Evolutionary conservation across 257 asterid species (phyloP).

Genomic region (Ligustrum vulgare): DNA sequence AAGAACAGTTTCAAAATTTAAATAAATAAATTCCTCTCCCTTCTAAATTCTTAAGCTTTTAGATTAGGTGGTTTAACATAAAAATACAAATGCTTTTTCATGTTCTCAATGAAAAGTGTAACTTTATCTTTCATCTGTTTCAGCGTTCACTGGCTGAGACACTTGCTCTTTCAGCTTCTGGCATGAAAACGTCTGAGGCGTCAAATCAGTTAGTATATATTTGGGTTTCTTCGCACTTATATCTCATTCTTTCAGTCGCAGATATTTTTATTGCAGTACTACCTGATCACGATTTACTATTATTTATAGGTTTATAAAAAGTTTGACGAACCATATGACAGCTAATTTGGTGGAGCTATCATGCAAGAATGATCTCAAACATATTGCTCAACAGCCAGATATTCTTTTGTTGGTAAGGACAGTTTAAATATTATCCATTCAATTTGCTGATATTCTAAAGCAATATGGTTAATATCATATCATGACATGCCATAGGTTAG

Average conservation of each 20-base stretch:
- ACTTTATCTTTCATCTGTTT: constrained; percentile 19
- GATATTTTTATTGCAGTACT: constrained; percentile 25
- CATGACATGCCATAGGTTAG: constrained; percentile 58
- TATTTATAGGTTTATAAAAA: constrained; percentile 60
- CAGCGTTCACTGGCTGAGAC: constrained; percentile 98
- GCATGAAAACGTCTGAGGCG: constrained; percentile 60
- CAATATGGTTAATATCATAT: constrained; percentile 17
- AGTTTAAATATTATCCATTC: constrained; percentile 20
- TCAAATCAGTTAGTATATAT: constrained; percentile 62
- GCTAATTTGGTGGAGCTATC: constrained; percentile 72
- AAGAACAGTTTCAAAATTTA: not conserved
- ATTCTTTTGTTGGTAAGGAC: constrained; percentile 64
- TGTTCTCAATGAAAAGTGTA: constrained; percentile 10
- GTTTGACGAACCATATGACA: constrained; percentile 72
- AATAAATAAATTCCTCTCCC: not conserved
- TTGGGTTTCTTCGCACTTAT: constrained; percentile 10
- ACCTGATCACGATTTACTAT: constrained; percentile 21
- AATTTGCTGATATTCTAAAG: constrained; percentile 10
- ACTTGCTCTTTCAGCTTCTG: constrained; percentile 73
- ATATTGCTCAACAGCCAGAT: constrained; percentile 83
- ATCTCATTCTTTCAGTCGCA: constrained; percentile 5
- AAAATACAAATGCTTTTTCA: constrained; percentile 1
- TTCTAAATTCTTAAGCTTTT: not conserved
- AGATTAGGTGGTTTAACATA: not conserved
- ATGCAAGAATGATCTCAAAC: constrained; percentile 65